Base-by-base conservation (phyloP, 2,329 filamentous ascomycete genomes). In the Pseudopithomyces maydicus region DNA sequence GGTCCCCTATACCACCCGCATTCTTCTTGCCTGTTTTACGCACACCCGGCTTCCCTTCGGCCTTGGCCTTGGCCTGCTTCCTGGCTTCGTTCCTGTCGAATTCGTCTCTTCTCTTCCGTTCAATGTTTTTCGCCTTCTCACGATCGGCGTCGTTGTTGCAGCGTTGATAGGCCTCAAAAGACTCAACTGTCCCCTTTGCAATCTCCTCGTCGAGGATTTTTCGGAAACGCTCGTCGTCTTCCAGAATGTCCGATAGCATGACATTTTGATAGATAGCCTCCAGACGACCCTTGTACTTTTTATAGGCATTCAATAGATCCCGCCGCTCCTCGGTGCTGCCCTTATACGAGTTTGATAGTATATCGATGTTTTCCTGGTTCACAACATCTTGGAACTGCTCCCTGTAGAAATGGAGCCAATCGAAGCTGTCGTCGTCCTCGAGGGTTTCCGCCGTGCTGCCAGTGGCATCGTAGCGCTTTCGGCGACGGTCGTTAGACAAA, bases 391-490 rank as follows among this genome's bases (percentile, higher is more conserved):
- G 85, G 74, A 89, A 97, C 68, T 97, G 92, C 62, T 89, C 87
- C 53, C 88, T 86, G 81, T 96, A 99, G 80, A 92, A 99, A 46
- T 90, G 88, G 52, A 85, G 82, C 95, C 95, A 99, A 80, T 91
- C 86, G 79, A 98, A 99, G 58, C 80, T 80, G 52, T 89, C 90
- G 72, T 92, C 89, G 32, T 89, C 69, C 51, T 83, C 84, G 20
- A 96, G 85, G 8, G 87, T 88, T 72, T 97, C 93, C 11, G 90
- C 87, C 0, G 93, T 98, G 54, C 90, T 95, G 53, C 95, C 95
- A 0, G 94, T 98, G 52, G 85, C 82, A 73, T 99, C 94, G 80
- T 97, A 99, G 57, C 91, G 90, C 66, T 88, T 87, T 65, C 95
- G 90, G 52, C 95, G 87, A 19, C 83, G 82, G 20, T 89, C 83